Conservation (phyloP, 768 basidiomycete genomes). For the Lactarius trivialis region DNA sequence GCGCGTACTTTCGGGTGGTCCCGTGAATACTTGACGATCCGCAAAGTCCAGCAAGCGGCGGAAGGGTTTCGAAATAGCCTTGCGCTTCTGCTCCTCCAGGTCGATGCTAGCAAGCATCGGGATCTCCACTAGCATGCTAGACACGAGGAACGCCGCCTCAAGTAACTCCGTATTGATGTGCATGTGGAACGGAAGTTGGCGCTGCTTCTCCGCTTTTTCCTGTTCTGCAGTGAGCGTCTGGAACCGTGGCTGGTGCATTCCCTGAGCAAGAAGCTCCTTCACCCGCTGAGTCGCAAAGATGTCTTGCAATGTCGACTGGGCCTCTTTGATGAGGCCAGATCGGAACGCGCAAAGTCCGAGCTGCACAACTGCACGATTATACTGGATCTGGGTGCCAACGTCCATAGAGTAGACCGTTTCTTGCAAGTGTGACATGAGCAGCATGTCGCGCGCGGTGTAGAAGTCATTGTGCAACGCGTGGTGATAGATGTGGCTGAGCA, state of each 20-base stretch:
- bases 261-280: constrained; percentile 95
- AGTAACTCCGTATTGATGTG: constrained; percentile 98
- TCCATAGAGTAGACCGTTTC: constrained; percentile 95
- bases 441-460: constrained; percentile 94
- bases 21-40: constrained; percentile 95
- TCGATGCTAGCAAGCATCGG: constrained; percentile 92
- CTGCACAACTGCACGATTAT: constrained; percentile 96
- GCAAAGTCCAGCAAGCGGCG: constrained; percentile 92
- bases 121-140: constrained; percentile 98
- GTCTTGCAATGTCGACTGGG: constrained; percentile 87
- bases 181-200: constrained; percentile 98
- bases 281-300: constrained; percentile 96
- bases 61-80: constrained; percentile 95
- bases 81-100: constrained; percentile 88
- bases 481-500: constrained; percentile 97
- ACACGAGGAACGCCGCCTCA: constrained; percentile 95
- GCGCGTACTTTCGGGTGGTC: constrained; percentile 95
- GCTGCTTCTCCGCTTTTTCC: constrained; percentile 91
- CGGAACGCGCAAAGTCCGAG: constrained; percentile 97
- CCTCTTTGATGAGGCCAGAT: constrained; percentile 87
- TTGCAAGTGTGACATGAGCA: constrained; percentile 98
- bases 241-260: constrained; percentile 89
- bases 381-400: constrained; percentile 94
- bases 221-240: constrained; percentile 87
- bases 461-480: constrained; percentile 95